A percentile compares a stretch with the other conserved stretches of the same genome.
phyloP scores from a whole-genome alignment of 441 rosid species.

The Oxalis stricta region DNA sequence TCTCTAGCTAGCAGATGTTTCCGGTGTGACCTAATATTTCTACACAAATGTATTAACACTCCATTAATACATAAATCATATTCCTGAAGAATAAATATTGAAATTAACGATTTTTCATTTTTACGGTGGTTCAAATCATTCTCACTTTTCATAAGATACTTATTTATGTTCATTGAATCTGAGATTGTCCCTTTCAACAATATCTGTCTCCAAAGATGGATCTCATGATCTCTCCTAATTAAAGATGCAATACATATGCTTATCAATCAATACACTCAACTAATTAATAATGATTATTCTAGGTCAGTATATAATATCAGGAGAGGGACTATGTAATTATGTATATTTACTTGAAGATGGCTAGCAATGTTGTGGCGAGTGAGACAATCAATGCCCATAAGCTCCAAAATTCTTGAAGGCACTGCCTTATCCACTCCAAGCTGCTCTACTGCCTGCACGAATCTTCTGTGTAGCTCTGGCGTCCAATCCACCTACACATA shows the following conservation, averaged over 20 bases:
- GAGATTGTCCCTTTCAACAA: no score
- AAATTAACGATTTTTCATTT: no score
- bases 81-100: not conserved
- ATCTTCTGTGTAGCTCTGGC: slow-evolving; percentile 80
- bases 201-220: no score
- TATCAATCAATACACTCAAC: no score
- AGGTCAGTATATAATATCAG: not conserved
- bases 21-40: slow-evolving; percentile 85
- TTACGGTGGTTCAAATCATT: no score
- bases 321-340: not conserved
- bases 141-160: no score
- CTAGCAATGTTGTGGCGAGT: slow-evolving; percentile 94
- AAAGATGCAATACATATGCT: no score
- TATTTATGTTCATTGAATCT: no score
- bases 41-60: slow-evolving; percentile 6
- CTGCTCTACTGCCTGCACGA: slow-evolving; percentile 88
- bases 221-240: no score
- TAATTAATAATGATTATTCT: no score
- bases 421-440: slow-evolving; percentile 92
- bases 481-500: slow-evolving; percentile 89
- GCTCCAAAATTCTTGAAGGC: slow-evolving; percentile 80
- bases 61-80: not conserved
- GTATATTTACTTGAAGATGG: slow-evolving; percentile 74
- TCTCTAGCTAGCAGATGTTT: slow-evolving; percentile 77
- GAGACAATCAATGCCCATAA: slow-evolving; percentile 77